These are phyloP conservation scores for Capronia americana DNA, from an alignment of 2,329 filamentous ascomycete species.

Conservation along the genomic window DNA sequence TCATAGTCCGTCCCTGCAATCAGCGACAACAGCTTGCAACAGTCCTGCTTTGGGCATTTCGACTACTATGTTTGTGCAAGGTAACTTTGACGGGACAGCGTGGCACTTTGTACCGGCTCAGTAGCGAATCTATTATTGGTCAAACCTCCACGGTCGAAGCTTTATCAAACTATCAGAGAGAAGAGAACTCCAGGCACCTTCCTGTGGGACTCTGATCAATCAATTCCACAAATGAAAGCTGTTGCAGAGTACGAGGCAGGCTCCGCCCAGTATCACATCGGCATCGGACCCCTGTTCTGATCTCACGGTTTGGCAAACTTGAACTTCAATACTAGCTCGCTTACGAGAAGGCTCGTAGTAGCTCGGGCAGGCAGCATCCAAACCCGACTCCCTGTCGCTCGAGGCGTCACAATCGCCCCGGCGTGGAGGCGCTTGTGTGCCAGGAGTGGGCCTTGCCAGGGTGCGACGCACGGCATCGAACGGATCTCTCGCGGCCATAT, in stretches of 20 bases:
- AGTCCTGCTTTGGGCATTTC: background rate
- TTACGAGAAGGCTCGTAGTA: no score
- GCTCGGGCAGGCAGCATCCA: background rate
- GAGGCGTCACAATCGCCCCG: background rate
- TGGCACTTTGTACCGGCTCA: background rate
- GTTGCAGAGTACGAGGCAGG: background rate
- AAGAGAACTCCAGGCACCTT: background rate
- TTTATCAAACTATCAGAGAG: background rate
- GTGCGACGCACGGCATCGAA: constrained; percentile 6
- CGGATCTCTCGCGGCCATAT: background rate
- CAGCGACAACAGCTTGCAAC: background rate
- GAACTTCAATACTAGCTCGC: background rate
- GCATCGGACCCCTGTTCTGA: background rate
- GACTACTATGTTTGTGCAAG: background rate
- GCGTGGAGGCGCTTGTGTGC: background rate
- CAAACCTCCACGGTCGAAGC: background rate
- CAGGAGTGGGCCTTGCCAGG: background rate
- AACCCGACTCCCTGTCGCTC: background rate
- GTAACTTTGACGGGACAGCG: background rate
- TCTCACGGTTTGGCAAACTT: background rate
- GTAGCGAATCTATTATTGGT: background rate
- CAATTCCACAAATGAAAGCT: background rate
- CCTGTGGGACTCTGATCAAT: background rate
- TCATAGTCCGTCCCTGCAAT: background rate
- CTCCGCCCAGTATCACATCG: background rate